Evolutionary conservation across 768 basidiomycete genomes (phyloP), one percentile per base, ranked within the genome.

Genomic region (Rhodotorula sphaerocarpa): DNA sequence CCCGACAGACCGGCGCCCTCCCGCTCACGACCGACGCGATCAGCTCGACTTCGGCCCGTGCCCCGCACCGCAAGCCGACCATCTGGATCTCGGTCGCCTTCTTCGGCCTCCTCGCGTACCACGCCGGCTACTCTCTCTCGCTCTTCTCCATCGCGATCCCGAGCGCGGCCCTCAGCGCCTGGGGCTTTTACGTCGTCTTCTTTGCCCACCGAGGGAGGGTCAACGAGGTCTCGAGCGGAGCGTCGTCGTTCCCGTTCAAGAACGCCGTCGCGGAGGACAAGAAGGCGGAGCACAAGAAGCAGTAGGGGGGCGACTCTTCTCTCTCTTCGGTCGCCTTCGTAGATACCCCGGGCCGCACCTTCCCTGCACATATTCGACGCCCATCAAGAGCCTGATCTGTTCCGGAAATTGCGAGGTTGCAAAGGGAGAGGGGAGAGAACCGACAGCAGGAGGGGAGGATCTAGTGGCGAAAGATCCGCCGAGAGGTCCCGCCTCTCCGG

Each of bases 231-330:
- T 12, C n/a, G 9, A 16, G 33, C n/a, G 53, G 45, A 25, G 42
- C 63, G 21, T 27, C 41, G 3, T 50, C 45, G 16, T 65, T 65
- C 64, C 64, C 64, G 15, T 65, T 60, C 59, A 61, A 53, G 46
- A 60, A 65, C 46, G 55, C 18, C 7, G 50, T 50, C 2, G 59
- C 59, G 21, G 46, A 59, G 41, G 55, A 65, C 30, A 39, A 51
- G 39, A 65, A 65, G 50, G 47, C 23, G 33, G 39, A 52, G 36
- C 36, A 25, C 36, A 30, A 23, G 43, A 15, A 28, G 3, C 15
- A 55, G 20, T 43, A 50, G 31, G 15, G 14, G 5, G 18, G 18
- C n/a, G 25, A 14, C 4, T 28, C 30, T 50, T 9, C 21, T 23
- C 31, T 31, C 12, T n/a, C 33, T 34, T 21, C n/a, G n/a, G n/a